These are phyloP conservation scores for Calonectria ilicicola DNA, from an alignment of 2,329 filamentous ascomycete genomes.

Conservation along the genomic window DNA sequence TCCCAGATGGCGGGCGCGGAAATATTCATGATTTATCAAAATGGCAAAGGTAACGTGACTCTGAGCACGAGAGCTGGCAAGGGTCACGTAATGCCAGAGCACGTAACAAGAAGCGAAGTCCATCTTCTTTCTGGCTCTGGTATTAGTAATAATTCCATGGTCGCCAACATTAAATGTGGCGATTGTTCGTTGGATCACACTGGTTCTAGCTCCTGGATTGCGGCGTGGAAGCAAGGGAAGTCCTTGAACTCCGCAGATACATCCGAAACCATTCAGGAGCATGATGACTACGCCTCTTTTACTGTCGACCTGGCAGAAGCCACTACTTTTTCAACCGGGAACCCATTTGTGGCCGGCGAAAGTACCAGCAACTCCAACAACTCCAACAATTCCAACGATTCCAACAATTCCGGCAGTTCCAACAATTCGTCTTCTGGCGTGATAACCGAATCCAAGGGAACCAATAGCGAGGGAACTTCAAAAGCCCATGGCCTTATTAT, in stretches of 20 bases:
- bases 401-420: constrained; percentile 42
- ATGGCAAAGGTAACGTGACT: constrained; percentile 70
- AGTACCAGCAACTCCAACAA: constrained; percentile 41
- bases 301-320: constrained; percentile 62
- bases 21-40: constrained; percentile 72
- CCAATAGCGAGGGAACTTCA: not conserved
- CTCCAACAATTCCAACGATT: too few species aligned
- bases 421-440: not conserved
- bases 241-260: constrained; percentile 57
- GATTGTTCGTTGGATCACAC: constrained; percentile 63
- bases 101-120: constrained; percentile 57
- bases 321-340: constrained; percentile 58
- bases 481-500: constrained; percentile 68
- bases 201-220: constrained; percentile 61
- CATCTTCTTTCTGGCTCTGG: constrained; percentile 70
- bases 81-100: constrained; percentile 61
- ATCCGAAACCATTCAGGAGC: constrained; percentile 55
- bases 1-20: constrained; percentile 65
- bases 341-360: constrained; percentile 58
- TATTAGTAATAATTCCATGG: constrained; percentile 63
- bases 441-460: not conserved
- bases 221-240: constrained; percentile 63
- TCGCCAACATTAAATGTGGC: constrained; percentile 68
- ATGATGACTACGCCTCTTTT: constrained; percentile 59
- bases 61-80: constrained; percentile 66